A percentile compares a stretch with the other conserved stretches of the same genome.
These are phyloP conservation scores for Nymphaea colorata DNA, from an alignment of 164 flowering plant genomes.

Conservation along the genomic window DNA sequence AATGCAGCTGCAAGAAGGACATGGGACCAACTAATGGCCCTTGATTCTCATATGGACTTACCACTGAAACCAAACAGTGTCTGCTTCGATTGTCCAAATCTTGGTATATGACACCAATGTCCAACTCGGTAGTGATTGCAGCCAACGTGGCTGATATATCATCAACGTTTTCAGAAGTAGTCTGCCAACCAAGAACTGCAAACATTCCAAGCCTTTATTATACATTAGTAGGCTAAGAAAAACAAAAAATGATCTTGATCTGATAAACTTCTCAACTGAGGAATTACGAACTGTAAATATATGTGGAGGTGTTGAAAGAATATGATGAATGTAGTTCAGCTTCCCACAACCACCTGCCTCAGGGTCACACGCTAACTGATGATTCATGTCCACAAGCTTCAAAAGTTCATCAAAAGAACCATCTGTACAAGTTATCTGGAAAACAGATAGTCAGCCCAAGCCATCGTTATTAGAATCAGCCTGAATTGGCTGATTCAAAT, in stretches of 20 bases:
- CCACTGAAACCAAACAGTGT: conserved; percentile 85
- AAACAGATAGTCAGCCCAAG: not conserved
- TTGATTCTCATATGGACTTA: conserved; percentile 18
- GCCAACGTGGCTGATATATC: conserved; percentile 85
- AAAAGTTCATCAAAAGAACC: conserved; percentile 73
- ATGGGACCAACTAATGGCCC: not conserved
- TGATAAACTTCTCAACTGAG: no score
- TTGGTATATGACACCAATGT: conserved; percentile 71
- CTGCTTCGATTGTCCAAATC: conserved; percentile 66
- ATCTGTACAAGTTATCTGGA: conserved; percentile 58
- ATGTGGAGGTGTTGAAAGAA: conserved; percentile 69
- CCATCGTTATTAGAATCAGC: no score
- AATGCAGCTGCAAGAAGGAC: not conserved
- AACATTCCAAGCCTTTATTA: conserved; percentile 1
- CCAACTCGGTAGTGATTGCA: conserved; percentile 63
- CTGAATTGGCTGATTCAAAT: no score
- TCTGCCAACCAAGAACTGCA: conserved; percentile 98
- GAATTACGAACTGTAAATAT: conserved; percentile 73
- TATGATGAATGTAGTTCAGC: conserved; percentile 71
- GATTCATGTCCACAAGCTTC: conserved; percentile 83
- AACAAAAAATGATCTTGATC: no score
- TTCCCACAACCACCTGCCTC: conserved; percentile 86
- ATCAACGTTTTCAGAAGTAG: conserved; percentile 63
- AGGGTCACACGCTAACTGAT: conserved; percentile 89
- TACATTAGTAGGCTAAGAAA: no score